Evolutionary conservation across 2,329 filamentous ascomycete species (phyloP).

Genomic region (Epichloe hybrida): DNA sequence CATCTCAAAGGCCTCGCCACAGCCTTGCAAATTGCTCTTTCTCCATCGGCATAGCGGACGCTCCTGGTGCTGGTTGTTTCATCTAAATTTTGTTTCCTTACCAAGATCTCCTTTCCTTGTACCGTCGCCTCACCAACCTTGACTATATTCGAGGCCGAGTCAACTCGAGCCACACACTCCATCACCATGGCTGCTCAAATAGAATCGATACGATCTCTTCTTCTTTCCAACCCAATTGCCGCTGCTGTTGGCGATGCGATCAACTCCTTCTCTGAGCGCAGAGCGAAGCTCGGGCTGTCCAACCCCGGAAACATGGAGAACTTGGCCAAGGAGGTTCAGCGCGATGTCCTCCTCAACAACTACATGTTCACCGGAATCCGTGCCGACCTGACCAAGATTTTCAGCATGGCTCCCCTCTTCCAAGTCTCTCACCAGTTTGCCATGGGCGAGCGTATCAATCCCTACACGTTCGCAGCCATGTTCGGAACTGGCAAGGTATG

Average conservation of each 20-base stretch:
- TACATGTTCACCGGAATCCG: conserved; percentile 93
- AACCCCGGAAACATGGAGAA: conserved; percentile 91
- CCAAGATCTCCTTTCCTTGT: neutral
- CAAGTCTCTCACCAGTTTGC: conserved; percentile 96
- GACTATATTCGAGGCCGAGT: conserved; percentile 11
- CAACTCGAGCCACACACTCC: conserved; percentile 11
- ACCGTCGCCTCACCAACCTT: neutral
- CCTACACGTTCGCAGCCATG: conserved; percentile 88
- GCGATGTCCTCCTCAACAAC: conserved; percentile 92
- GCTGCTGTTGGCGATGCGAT: conserved; percentile 63
- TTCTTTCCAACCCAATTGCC: conserved; percentile 62
- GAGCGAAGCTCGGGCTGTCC: conserved; percentile 73
- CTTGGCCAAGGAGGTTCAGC: conserved; percentile 82
- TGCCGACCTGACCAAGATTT: conserved; percentile 92
- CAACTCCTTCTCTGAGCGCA: conserved; percentile 68
- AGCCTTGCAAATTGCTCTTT: conserved; percentile 11
- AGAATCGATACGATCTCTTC: conserved; percentile 44
- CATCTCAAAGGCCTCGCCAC: conserved; percentile 10
- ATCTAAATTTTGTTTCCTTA: neutral
- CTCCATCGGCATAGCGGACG: conserved; percentile 1
- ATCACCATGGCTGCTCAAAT: conserved; percentile 38
- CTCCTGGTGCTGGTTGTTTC: neutral
- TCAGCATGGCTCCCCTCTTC: conserved; percentile 87
- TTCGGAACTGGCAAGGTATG: conserved; percentile 83
- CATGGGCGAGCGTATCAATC: conserved; percentile 83